Percentiles rank a stretch among this genome's conserved stretches.
These are phyloP conservation scores for Scytalidium lignicola DNA, from an alignment of 2,329 filamentous ascomycete genomes.

Conservation along the genomic window DNA sequence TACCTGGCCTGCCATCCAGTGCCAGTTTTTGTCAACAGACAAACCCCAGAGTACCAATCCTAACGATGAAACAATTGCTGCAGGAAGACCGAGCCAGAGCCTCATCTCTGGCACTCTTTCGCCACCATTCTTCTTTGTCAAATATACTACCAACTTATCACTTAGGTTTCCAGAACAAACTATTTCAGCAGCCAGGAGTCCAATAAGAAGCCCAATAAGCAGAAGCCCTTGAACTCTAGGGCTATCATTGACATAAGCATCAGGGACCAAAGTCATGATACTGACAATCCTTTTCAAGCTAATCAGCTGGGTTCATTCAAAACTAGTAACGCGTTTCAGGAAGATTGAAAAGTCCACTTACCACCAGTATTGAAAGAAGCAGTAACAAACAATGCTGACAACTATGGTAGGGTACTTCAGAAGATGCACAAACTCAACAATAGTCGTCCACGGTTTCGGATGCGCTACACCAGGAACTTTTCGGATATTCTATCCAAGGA, in stretches of 20 bases:
- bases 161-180: slow-evolving; percentile 48
- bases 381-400: slow-evolving; percentile 42
- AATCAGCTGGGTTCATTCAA: slow-evolving; percentile 3
- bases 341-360: slow-evolving; percentile 4
- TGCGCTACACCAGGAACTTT: slow-evolving; percentile 47
- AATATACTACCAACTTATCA: slow-evolving; percentile 42
- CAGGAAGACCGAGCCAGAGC: slow-evolving; percentile 51
- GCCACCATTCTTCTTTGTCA: slow-evolving; percentile 39
- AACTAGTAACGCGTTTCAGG: not conserved
- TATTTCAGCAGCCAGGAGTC: slow-evolving; percentile 45
- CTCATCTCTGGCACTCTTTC: slow-evolving; percentile 47
- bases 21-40: slow-evolving; percentile 45
- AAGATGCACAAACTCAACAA: slow-evolving; percentile 40
- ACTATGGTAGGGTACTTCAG: slow-evolving; percentile 42
- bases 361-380: slow-evolving; percentile 55
- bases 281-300: slow-evolving; percentile 5
- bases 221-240: slow-evolving; percentile 44
- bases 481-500: slow-evolving; percentile 32
- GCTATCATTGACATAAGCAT: slow-evolving; percentile 31
- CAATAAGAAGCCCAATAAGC: slow-evolving; percentile 48
- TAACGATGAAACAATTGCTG: slow-evolving; percentile 40
- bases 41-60: slow-evolving; percentile 51
- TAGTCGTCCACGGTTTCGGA: slow-evolving; percentile 41
- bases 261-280: slow-evolving; percentile 10
- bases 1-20: slow-evolving; percentile 53